phyloP scores from a whole-genome alignment of 306 rosid genomes.

The Geum urbanum region DNA sequence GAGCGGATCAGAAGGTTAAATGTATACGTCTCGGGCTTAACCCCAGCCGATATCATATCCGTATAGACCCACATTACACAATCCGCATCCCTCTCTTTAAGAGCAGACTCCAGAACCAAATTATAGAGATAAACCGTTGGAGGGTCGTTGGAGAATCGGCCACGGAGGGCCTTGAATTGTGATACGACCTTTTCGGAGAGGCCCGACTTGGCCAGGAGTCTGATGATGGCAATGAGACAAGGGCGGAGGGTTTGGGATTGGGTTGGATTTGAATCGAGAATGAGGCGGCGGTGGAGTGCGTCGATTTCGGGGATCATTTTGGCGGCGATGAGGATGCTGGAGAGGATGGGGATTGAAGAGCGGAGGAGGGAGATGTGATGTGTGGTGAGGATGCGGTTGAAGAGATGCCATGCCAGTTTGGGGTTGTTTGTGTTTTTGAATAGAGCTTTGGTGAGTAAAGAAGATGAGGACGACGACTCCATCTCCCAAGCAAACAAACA shows the following conservation, averaged over 20 bases:
- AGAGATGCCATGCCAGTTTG: constrained; percentile 71
- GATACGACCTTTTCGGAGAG: constrained; percentile 48
- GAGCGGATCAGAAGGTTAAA: constrained; percentile 62
- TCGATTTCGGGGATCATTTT: constrained; percentile 59
- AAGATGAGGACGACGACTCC: no score
- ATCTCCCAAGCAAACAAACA: no score
- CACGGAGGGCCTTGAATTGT: constrained; percentile 60
- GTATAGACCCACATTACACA: constrained; percentile 55
- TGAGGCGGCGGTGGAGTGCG: constrained; percentile 43
- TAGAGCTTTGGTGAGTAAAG: constrained; percentile 39
- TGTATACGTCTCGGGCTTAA: constrained; percentile 66
- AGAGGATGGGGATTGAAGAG: constrained; percentile 39
- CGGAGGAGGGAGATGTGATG: constrained; percentile 23
- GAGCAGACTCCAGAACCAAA: constrained; percentile 50
- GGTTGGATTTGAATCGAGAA: constrained; percentile 27
- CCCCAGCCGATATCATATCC: constrained; percentile 63
- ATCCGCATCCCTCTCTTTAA: constrained; percentile 36
- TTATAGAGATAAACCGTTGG: constrained; percentile 53
- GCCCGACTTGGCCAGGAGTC: constrained; percentile 36
- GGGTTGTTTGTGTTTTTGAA: constrained; percentile 56
- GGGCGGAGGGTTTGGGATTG: constrained; percentile 40
- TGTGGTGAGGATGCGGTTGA: constrained; percentile 55
- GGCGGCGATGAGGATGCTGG: constrained; percentile 53
- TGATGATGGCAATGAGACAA: constrained; percentile 43
- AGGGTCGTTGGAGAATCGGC: constrained; percentile 45